Evolutionary conservation across 2,329 filamentous ascomycete species (phyloP), one percentile per base, ranked within the genome.

Genomic region (Fusarium sp.): DNA sequence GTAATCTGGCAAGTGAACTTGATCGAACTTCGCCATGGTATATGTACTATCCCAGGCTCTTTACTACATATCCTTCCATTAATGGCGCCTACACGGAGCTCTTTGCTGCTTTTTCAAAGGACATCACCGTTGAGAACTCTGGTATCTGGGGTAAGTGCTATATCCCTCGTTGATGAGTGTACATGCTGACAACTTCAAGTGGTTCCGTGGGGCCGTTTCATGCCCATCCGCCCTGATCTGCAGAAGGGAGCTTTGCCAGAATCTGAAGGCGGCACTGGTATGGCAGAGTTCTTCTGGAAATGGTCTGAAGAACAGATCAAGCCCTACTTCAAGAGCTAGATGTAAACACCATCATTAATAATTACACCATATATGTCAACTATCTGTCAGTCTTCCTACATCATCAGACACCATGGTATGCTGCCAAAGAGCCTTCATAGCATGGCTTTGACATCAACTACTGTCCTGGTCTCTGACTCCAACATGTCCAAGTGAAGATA

Each of bases 61-160:
- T 70, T 6, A 66, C 71, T 1, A 73, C 68, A 11, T 74, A 75
- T 41, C 54, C 73, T 12, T 50, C 75, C 5, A 68, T 79, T n/a
- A 70, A 80, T 39, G 84, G 84, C 4, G 84, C 83, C 0, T 85
- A 84, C 63, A 85, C 84, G 0, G 80, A 84, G 70, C 74, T 86
- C 3, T 87, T 80, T 62, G 81, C 83, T 8, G 83, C 79, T 0
- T 75, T 84, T 46, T 81, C 82, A 0, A 77, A 79, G 0, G 80
- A 84, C 0, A 76, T 85, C 12, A 83, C 79, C 2, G 46, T 77
- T 3, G 80, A 81, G 34, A 78, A 80, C 23, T 75, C 75, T 3
- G 79, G 80, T 10, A 62, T 62, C 7, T 81, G 78, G 76, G 67
- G 76, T 75, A 67, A 48, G 70, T 50, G 23, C 10, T 37, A 37